These are phyloP conservation scores for Populus deltoides DNA, from an alignment of 345 rosid genomes.

Conservation along the genomic window DNA sequence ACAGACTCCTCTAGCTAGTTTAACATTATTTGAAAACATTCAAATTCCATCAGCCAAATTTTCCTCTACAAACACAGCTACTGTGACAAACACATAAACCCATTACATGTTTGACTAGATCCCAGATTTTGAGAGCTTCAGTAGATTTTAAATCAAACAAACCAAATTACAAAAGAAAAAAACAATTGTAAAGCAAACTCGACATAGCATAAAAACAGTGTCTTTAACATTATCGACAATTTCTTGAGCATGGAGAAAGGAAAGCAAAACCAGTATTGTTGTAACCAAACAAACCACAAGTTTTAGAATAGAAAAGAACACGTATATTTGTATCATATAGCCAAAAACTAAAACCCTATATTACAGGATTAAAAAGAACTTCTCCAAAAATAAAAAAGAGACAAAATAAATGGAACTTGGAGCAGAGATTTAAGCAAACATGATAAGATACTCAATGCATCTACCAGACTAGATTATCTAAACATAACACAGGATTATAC, in stretches of 20 bases:
- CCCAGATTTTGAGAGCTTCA: background rate
- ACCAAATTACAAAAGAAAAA: background rate
- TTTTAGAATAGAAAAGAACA: background rate
- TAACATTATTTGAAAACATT: background rate
- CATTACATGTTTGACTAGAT: background rate
- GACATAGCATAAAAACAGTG: background rate
- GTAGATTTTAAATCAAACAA: background rate
- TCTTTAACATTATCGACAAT: background rate
- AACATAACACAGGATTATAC: background rate
- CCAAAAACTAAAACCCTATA: background rate
- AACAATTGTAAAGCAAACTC: background rate
- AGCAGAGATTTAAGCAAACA: background rate
- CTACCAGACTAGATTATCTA: background rate
- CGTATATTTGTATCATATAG: background rate
- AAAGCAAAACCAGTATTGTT: background rate
- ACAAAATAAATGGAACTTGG: background rate
- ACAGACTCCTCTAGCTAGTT: background rate
- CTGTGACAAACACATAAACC: background rate
- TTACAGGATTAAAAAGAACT: background rate
- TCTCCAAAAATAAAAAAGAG: background rate
- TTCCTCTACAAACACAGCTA: too few relatives aligned
- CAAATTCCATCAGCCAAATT: too few relatives aligned
- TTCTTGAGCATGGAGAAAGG: background rate
- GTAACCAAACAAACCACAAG: background rate
- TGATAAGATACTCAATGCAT: background rate